Evolutionary conservation across 2,329 filamentous ascomycete species (phyloP).

Genomic region (Phialemonium atrogriseum): DNA sequence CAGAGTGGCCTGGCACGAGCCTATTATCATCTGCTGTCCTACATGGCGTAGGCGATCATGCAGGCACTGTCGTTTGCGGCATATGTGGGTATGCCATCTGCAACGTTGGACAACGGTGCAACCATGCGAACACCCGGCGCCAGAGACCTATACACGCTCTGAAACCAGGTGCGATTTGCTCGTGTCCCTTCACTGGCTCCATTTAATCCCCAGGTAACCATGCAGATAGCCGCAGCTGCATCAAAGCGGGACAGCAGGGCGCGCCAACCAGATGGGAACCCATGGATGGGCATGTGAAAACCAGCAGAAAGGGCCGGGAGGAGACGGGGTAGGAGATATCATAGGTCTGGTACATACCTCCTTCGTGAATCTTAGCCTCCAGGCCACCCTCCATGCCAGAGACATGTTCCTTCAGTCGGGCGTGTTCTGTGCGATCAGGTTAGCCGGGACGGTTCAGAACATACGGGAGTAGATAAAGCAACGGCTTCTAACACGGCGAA

Average conservation of each 20-base stretch:
- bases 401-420: conserved; percentile 85
- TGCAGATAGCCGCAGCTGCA: conserved; percentile 4
- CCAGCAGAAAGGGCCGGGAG: conserved; percentile 17
- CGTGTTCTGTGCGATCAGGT: conserved; percentile 60
- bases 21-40: too few species aligned
- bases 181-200: too few species aligned
- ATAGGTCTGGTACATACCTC: conserved; percentile 69
- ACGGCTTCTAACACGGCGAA: too few species aligned
- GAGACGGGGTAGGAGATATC: conserved; percentile 10
- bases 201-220: too few species aligned
- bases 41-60: conserved; percentile 25
- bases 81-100: too few species aligned
- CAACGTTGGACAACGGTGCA: too few species aligned
- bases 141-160: too few species aligned
- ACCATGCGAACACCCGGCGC: too few species aligned
- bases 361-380: conserved; percentile 87
- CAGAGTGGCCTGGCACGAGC: too few species aligned
- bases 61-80: conserved; percentile 18
- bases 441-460: conserved; percentile 25
- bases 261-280: neutral
- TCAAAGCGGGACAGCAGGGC: too few species aligned
- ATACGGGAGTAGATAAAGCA: too few species aligned
- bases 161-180: too few species aligned
- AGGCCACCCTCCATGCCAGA: conserved; percentile 79
- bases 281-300: conserved; percentile 9